Evolutionary conservation across 2,329 filamentous ascomycete genomes (phyloP), one percentile per base, ranked within the genome.

Genomic region (Xylaria sp.): DNA sequence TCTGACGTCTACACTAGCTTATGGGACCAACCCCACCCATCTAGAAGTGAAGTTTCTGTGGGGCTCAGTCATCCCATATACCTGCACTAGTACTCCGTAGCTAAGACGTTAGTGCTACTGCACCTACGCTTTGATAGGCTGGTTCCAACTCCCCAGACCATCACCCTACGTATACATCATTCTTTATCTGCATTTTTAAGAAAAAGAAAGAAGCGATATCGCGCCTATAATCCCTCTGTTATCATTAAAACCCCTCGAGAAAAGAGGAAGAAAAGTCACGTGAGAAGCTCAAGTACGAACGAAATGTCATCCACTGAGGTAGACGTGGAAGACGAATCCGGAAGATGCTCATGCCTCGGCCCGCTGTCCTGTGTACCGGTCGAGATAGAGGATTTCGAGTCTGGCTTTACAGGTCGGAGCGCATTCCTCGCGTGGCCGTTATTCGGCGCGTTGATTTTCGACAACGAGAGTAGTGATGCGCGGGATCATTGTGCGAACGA

Each of bases 401-500:
- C 80, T 82, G 83, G 75, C 13, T 48, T 64, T 57, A 77, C 75
- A 21, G 74, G 77, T 65, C 72, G 78, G 3, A 75, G 76, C 21
- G 77, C 85, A 2, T 92, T 93, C 77, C 84, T 82, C 75, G 81
- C 87, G 13, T 86, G 86, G 76, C 92, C 92, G 0, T 79, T 90
- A 48, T 81, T 92, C 47, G 91, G 90, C 0, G 87, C 91, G 0
- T 79, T 94, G 48, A 82, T 94, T 12, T 93, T 94, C 78, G 88
- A 92, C 72, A 94, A 94, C 73, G 87, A 90, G 71, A 87, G 86
- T 70, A 92, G 90, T 63, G 92, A 94, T 78, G 91, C 91, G 63
- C 84, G 92, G 60, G 92, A 94, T 73, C 91, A 94, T 79, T 92
- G 91, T 77, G 92, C 92, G 57, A 93, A 93, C 71, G 92, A 94